A percentile compares a stretch with the other conserved stretches of the same genome.
These are phyloP conservation scores for Aspergillus ochraceoroseus DNA, from an alignment of 2,329 filamentous ascomycete species.

Conservation along the genomic window DNA sequence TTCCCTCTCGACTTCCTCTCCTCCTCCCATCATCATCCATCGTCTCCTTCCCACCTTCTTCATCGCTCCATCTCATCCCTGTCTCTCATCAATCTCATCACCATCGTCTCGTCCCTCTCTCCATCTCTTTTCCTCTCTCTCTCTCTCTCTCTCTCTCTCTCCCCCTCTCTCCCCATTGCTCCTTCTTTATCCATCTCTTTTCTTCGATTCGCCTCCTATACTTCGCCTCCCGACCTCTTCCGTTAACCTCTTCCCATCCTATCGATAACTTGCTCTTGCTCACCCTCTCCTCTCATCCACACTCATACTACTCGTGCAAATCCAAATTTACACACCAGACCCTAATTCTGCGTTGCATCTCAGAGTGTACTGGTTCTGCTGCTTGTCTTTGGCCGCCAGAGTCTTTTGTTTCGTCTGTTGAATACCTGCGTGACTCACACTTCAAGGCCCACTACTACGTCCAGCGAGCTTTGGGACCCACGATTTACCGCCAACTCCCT, in stretches of 20 bases:
- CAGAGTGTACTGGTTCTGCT: slow-evolving; percentile 16
- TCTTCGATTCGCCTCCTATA: slow-evolving; percentile 8
- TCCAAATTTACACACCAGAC: slow-evolving; percentile 7
- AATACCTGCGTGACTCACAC: slow-evolving; percentile 24
- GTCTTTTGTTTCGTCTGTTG: slow-evolving; percentile 16
- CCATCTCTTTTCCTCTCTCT: slow-evolving; percentile 10
- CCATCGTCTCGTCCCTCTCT: slow-evolving; percentile 13
- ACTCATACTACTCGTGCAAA: slow-evolving; percentile 13
- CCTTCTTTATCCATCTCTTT: slow-evolving; percentile 10
- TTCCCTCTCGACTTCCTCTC: slow-evolving; percentile 20
- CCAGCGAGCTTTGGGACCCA: slow-evolving; percentile 19
- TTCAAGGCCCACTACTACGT: slow-evolving; percentile 18
- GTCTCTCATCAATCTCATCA: slow-evolving; percentile 12
- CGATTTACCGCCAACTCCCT: slow-evolving; percentile 10
- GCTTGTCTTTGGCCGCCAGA: slow-evolving; percentile 6
- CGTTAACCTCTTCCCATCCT: slow-evolving; percentile 2
- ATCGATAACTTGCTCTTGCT: too few relatives aligned
- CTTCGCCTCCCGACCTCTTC: slow-evolving; percentile 9
- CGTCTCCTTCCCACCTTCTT: slow-evolving; percentile 17
- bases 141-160: slow-evolving; percentile 18
- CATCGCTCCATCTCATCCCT: slow-evolving; percentile 15
- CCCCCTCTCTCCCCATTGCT: slow-evolving; percentile 6
- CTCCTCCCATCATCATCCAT: too few relatives aligned
- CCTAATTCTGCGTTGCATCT: slow-evolving; percentile 17
- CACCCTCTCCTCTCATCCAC: slow-evolving; percentile 11